phyloP scores from a whole-genome alignment of 1,284 basidiomycete species.

The Ceratobasidium sp. region DNA sequence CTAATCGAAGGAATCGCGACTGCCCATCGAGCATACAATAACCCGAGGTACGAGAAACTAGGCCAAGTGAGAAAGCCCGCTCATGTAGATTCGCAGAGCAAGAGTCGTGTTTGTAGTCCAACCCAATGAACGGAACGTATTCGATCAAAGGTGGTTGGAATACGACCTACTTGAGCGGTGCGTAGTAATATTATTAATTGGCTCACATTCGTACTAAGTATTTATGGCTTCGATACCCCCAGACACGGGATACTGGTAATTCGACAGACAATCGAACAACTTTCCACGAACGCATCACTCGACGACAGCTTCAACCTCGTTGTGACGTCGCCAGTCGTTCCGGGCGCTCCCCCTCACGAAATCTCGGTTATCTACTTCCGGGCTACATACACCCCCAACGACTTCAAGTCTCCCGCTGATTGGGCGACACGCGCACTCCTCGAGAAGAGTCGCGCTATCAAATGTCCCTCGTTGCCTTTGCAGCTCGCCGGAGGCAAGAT shows the following conservation, averaged over 20 bases:
- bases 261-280: conserved; percentile 79
- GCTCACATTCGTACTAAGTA: background rate
- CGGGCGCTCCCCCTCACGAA: conserved; percentile 60
- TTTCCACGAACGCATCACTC: conserved; percentile 65
- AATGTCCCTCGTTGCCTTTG: conserved; percentile 90
- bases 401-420: conserved; percentile 71
- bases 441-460: conserved; percentile 86
- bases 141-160: conserved; percentile 92
- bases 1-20: conserved; percentile 81
- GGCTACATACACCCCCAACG: conserved; percentile 86
- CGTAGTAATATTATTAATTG: conserved; percentile 46
- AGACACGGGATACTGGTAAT: conserved; percentile 79
- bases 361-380: conserved; percentile 90
- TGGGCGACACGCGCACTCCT: conserved; percentile 81
- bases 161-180: conserved; percentile 83
- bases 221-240: background rate
- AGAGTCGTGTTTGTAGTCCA: conserved; percentile 90
- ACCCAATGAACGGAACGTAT: conserved; percentile 91
- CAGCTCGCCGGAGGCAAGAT: conserved; percentile 97
- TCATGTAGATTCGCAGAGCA: conserved; percentile 60
- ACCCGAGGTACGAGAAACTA: conserved; percentile 59
- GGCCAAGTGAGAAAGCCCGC: background rate
- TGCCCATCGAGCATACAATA: conserved; percentile 78
- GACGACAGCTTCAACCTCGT: conserved; percentile 59
- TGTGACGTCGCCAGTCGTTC: conserved; percentile 55